Conservation (phyloP, 192 early-diverging fungal species). For the Coemansia sp. region DNA sequence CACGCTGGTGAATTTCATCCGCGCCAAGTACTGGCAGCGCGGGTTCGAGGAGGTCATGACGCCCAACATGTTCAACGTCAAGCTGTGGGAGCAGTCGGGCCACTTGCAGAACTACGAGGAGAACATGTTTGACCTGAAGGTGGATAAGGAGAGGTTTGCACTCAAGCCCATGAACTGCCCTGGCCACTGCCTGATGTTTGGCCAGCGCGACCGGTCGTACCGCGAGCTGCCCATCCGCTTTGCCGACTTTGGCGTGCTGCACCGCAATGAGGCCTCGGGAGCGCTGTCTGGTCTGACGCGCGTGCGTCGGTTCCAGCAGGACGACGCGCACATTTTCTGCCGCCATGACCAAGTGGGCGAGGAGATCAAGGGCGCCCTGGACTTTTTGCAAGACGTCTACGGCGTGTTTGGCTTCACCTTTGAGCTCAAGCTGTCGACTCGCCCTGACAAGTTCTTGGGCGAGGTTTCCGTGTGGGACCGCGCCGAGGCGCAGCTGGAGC, state of each 20-base stretch:
- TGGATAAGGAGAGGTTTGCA: constrained; percentile 97
- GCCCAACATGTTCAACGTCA: constrained; percentile 98
- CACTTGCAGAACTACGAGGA: constrained; percentile 98
- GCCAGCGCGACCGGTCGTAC: constrained; percentile 89
- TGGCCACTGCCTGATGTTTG: constrained; percentile 98
- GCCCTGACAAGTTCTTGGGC: constrained; percentile 96
- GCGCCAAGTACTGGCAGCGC: constrained; percentile 83
- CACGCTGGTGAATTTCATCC: constrained; percentile 89
- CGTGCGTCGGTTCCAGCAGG: constrained; percentile 98
- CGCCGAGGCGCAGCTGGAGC: constrained; percentile 82
- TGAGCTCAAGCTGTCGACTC: constrained; percentile 89
- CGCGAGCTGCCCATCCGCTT: constrained; percentile 93
- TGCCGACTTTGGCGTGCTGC: constrained; percentile 98
- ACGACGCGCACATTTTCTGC: constrained; percentile 99
- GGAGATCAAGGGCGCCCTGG: constrained; percentile 85
- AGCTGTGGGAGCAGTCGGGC: constrained; percentile 95
- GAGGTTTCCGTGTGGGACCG: constrained; percentile 88
- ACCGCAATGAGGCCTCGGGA: constrained; percentile 93
- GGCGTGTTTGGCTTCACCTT: constrained; percentile 95
- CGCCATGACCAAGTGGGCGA: constrained; percentile 79
- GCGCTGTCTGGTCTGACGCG: constrained; percentile 94
- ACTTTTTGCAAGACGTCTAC: constrained; percentile 91
- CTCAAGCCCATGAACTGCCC: constrained; percentile 99
- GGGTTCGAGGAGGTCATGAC: constrained; percentile 97
- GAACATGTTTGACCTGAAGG: constrained; percentile 93